phyloP scores from a whole-genome alignment of 176 grass and related monocot species.

The Hyparrhenia diplandra region DNA sequence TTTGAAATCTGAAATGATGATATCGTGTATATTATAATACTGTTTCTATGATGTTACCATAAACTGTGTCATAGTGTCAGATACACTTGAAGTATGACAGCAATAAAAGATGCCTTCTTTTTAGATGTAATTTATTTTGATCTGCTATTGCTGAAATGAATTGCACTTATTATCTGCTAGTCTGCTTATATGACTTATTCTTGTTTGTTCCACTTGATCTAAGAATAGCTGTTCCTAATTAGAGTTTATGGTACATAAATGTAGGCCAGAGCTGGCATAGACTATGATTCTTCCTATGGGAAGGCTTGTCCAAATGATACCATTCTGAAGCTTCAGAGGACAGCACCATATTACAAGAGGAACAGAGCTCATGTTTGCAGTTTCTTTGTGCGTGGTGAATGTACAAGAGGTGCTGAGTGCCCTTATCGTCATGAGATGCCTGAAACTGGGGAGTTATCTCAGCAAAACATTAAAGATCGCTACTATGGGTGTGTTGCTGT shows the following conservation, averaged over 20 bases:
- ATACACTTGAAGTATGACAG: background rate
- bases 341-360: slow-evolving; percentile 97
- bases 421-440: slow-evolving; percentile 99
- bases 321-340: slow-evolving; percentile 96
- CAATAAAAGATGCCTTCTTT: background rate
- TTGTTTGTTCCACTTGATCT: background rate
- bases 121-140: background rate
- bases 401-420: slow-evolving; percentile 92
- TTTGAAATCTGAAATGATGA: background rate
- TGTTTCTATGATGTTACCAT: background rate
- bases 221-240: slow-evolving; percentile 6
- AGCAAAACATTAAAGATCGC: slow-evolving; percentile 99
- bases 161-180: background rate
- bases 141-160: background rate
- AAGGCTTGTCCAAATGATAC: slow-evolving; percentile 84
- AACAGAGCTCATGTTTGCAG: slow-evolving; percentile 97
- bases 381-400: slow-evolving; percentile 95
- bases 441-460: slow-evolving; percentile 94
- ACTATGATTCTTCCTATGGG: slow-evolving; percentile 88
- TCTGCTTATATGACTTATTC: background rate
- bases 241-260: slow-evolving; percentile 12
- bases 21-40: background rate
- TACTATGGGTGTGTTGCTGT: slow-evolving; percentile 81
- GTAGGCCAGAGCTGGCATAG: slow-evolving; percentile 90
- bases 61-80: background rate